Percentiles rank a stretch among this genome's conserved stretches.
Conservation (phyloP, 2,329 filamentous ascomycete species). For the Lachnum nothofagi region DNA sequence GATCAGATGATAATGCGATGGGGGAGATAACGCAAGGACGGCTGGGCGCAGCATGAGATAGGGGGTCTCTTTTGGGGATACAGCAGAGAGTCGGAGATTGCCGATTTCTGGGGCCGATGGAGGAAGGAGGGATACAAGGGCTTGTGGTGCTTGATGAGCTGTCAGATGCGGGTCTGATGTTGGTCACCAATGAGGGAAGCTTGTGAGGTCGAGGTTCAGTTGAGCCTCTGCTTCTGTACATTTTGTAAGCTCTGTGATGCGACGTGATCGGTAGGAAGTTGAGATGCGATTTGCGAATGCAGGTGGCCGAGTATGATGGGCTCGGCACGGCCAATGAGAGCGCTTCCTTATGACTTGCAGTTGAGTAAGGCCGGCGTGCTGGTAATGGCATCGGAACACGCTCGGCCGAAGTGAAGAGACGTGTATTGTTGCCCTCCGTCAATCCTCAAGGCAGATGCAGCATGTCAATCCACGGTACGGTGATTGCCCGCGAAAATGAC, state of each 20-base stretch:
- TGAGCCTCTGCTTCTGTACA: too few species aligned
- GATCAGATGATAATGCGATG: neutral
- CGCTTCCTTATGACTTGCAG: neutral
- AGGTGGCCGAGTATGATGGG: neutral
- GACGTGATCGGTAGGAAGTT: neutral
- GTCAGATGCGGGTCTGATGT: slow-evolving; percentile 10
- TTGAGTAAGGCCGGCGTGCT: neutral
- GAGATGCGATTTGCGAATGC: neutral
- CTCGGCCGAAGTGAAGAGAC: too few species aligned
- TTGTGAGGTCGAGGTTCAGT: too few species aligned
- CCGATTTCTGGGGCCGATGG: too few species aligned
- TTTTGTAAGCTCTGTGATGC: too few species aligned
- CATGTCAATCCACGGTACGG: too few species aligned
- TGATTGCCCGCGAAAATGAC: too few species aligned
- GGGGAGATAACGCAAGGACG: neutral
- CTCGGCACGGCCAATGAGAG: neutral
- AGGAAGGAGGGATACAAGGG: neutral
- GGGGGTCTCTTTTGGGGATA: too few species aligned
- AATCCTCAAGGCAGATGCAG: neutral
- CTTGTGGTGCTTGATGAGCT: slow-evolving; percentile 4
- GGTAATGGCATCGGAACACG: too few species aligned
- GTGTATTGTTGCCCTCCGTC: too few species aligned
- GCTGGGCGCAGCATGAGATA: neutral
- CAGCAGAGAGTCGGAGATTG: too few species aligned
- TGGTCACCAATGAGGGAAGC: neutral